A percentile compares a stretch with the other conserved stretches of the same genome.
phyloP scores from a whole-genome alignment of 2,329 filamentous ascomycete genomes.

The Hypoxylon sp. region DNA sequence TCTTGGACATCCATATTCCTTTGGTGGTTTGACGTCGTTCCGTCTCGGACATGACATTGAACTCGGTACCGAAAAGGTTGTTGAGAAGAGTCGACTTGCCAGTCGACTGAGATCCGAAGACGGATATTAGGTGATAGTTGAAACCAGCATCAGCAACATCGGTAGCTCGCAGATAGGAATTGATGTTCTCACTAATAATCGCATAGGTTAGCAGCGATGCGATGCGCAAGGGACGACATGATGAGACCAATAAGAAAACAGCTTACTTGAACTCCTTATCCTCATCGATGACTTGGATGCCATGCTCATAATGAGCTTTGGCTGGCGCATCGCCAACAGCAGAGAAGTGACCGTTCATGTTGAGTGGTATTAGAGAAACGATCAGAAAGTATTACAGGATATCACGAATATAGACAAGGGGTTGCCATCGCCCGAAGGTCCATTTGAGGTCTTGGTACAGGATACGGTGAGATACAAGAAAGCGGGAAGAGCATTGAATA shows the following conservation, averaged over 20 bases:
- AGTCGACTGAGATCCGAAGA: conserved; percentile 98
- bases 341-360: conserved; percentile 84
- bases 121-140: conserved; percentile 99
- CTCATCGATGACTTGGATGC: conserved; percentile 96
- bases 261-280: conserved; percentile 96
- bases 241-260: conserved; percentile 12
- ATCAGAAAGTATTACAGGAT: conserved; percentile 21
- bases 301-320: conserved; percentile 81
- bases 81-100: conserved; percentile 98
- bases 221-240: conserved; percentile 1
- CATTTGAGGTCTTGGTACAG: too few relatives aligned
- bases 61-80: conserved; percentile 92
- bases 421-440: conserved; percentile 23
- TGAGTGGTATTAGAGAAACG: conserved; percentile 21
- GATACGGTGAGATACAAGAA: not conserved
- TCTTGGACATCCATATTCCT: conserved; percentile 99
- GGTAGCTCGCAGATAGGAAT: conserved; percentile 81
- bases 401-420: conserved; percentile 15
- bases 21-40: conserved; percentile 97
- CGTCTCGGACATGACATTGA: conserved; percentile 96
- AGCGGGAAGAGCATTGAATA: conserved; percentile 15
- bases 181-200: conserved; percentile 71
- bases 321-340: conserved; percentile 72
- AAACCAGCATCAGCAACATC: conserved; percentile 89
- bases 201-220: conserved; percentile 27